Conservation (phyloP, 352 stramenopile species). For the Blastocystis sp. region DNA sequence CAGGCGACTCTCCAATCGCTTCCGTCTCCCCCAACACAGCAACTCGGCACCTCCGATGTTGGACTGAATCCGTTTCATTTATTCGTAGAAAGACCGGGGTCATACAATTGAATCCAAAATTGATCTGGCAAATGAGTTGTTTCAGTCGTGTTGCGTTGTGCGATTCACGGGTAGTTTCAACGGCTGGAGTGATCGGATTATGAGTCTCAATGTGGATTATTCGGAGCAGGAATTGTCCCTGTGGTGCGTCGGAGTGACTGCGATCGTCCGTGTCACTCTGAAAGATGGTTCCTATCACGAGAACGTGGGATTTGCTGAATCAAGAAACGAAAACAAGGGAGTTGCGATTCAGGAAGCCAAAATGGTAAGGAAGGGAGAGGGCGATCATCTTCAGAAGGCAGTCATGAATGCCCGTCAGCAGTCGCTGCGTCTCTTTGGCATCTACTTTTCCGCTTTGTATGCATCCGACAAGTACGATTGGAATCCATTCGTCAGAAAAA, state of each 20-base stretch:
- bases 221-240: constrained; percentile 18
- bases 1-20: not conserved
- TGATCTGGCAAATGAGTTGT: constrained; percentile 17
- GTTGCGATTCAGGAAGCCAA: constrained; percentile 23
- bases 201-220: constrained; percentile 44
- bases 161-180: constrained; percentile 10
- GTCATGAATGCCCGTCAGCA: constrained; percentile 18
- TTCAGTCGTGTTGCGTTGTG: not conserved
- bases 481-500: not conserved
- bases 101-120: not conserved
- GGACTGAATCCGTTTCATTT: not conserved
- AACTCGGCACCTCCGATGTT: not conserved
- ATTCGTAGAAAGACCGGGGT: not conserved
- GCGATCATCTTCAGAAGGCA: not conserved
- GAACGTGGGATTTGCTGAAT: constrained; percentile 38
- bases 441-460: not conserved
- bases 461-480: not conserved
- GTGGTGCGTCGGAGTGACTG: constrained; percentile 32
- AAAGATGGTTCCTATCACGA: constrained; percentile 49
- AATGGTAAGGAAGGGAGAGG: not conserved
- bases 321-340: not conserved
- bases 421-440: constrained; percentile 17
- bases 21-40: not conserved
- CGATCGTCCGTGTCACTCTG: constrained; percentile 29
- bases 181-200: constrained; percentile 49